These are phyloP conservation scores for Punica granatum DNA, from an alignment of 345 rosid species.

Conservation along the genomic window DNA sequence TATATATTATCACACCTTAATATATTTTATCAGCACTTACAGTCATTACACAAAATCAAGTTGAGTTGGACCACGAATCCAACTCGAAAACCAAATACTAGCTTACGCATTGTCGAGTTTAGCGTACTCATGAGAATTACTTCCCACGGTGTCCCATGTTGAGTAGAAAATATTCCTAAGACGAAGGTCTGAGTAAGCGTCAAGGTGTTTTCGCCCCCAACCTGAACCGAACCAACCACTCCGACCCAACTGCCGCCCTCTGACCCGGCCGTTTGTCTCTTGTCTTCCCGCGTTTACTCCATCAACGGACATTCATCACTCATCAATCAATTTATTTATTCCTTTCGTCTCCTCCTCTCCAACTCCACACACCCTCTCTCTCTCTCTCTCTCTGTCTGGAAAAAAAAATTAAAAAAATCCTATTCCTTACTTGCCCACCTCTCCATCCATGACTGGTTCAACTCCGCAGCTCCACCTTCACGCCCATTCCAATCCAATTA, in stretches of 20 bases:
- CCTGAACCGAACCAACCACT: not conserved
- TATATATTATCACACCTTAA: no score
- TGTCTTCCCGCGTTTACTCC: slow-evolving; percentile 40
- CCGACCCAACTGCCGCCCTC: slow-evolving; percentile 6
- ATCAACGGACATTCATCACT: not conserved
- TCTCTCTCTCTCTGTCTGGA: slow-evolving; percentile 18
- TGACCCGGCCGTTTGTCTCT: slow-evolving; percentile 16
- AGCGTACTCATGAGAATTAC: no score
- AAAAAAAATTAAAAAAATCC: no score
- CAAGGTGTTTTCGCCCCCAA: not conserved
- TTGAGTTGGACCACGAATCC: no score
- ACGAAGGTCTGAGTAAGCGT: no score
- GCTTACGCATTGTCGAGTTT: no score
- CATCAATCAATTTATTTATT: slow-evolving; percentile 2
- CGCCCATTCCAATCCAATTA: slow-evolving; percentile 10
- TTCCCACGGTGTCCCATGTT: no score
- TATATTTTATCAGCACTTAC: no score
- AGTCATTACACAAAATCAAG: no score
- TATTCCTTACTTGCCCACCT: slow-evolving; percentile 43
- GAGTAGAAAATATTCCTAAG: no score
- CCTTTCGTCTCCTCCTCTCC: slow-evolving; percentile 27
- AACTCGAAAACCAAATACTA: no score
- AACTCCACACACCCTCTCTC: slow-evolving; percentile 15
- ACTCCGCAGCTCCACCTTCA: slow-evolving; percentile 16
- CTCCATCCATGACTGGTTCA: slow-evolving; percentile 43